phyloP scores from a whole-genome alignment of 371 early-diverging fungal species.

The Mucor saturninus region DNA sequence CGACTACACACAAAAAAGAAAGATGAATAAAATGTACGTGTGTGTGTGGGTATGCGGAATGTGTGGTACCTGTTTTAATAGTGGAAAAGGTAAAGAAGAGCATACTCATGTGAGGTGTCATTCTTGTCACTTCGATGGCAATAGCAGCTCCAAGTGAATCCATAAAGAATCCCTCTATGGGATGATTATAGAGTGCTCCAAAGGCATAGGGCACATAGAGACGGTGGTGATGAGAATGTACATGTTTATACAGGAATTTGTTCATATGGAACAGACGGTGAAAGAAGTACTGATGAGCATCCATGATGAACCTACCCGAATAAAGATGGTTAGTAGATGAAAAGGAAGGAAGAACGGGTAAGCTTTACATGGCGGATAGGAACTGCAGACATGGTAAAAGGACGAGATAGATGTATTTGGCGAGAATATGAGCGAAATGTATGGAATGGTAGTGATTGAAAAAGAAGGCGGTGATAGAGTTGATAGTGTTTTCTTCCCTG shows the following conservation, averaged over 20 bases:
- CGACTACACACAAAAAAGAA: constrained; percentile 42
- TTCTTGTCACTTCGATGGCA: constrained; percentile 67
- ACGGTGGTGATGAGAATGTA: constrained; percentile 81
- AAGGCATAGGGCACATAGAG: constrained; percentile 79
- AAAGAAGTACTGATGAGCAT: constrained; percentile 77
- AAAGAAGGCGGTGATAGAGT: constrained; percentile 18
- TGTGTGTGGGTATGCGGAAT: neutral
- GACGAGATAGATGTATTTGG: constrained; percentile 51
- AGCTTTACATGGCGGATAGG: constrained; percentile 39
- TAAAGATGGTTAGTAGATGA: neutral
- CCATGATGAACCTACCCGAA: constrained; percentile 57
- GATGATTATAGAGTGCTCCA: constrained; percentile 85
- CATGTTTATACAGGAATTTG: constrained; percentile 71
- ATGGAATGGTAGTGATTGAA: constrained; percentile 60
- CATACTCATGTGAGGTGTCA: constrained; percentile 71
- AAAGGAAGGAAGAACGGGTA: too few species aligned
- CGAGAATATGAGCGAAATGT: constrained; percentile 53
- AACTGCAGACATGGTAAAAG: constrained; percentile 38
- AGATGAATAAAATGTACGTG: neutral
- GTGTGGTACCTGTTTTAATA: constrained; percentile 65
- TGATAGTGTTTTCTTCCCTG: constrained; percentile 15
- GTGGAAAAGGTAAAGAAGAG: constrained; percentile 77
- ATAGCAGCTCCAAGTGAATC: constrained; percentile 75
- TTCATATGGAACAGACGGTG: constrained; percentile 77
- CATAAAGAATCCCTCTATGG: constrained; percentile 77